Evolutionary conservation across 2,329 filamentous ascomycete species (phyloP), one percentile per base, ranked within the genome.

Genomic region (Colletotrichum lupini): DNA sequence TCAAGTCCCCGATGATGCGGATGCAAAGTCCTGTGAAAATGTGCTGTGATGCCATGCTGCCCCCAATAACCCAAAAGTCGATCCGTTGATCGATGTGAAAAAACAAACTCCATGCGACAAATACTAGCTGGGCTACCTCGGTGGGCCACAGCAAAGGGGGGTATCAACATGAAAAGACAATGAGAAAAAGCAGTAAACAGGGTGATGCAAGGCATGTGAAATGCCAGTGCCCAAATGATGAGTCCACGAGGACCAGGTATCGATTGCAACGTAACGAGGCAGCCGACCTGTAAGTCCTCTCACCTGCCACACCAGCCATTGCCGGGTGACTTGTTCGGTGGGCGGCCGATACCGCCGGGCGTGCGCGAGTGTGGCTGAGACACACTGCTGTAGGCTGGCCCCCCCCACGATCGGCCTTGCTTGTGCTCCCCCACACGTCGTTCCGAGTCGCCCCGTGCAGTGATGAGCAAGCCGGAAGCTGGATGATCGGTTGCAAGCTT

Each of bases 351-450:
- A 66, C n/a, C 71, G 67, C 68, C 68, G 37, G 46, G 62, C 67
- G 14, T 65, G 66, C 72, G 71, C 57, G 42, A 62, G 71, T 74
- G 71, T 74, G 71, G 71, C 67, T 72, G 61, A 72, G 67, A 74
- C 71, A 49, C 63, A 35, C 57, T 56, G 37, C 69, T 63, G 58
- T 35, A 62, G 68, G 68, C 56, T 63, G 7, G 16, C 42, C 16
- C n/a, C 35, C 35, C 59, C 70, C 70, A 72, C 67, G 24, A 61
- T 72, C 71, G 61, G 67, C 71, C 53, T 67, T 53, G 67, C 56
- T 58, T 64, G 67, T 73, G 67, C 22, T 35, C 26, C 71, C 67
- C 67, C 61, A 67, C 61, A 72, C 68, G n/a, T 56, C 57, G 28
- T 58, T 58, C 61, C 67, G 57, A 58, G 22, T 66, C 42, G 56